These are phyloP conservation scores for Leishmania amazonensis DNA, from an alignment of 208 protist genomes.

Conservation along the genomic window DNA sequence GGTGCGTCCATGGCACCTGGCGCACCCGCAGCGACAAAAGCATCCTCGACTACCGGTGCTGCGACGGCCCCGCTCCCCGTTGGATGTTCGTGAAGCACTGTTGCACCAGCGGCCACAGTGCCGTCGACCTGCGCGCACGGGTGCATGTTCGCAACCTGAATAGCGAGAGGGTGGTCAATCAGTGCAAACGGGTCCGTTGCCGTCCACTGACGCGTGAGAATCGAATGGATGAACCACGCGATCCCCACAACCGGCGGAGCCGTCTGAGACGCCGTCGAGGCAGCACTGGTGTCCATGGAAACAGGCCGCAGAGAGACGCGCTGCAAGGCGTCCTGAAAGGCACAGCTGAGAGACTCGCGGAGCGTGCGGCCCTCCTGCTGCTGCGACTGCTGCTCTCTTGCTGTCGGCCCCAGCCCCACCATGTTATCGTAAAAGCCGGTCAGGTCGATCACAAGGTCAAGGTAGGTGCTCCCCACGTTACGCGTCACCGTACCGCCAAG, in stretches of 20 bases:
- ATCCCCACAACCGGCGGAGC: conserved; percentile 44
- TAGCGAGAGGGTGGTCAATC: conserved; percentile 13
- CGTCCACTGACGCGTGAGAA: conserved; percentile 42
- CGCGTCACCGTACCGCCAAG: conserved; percentile 70
- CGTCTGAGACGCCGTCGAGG: background rate
- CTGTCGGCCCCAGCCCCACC: conserved; percentile 8
- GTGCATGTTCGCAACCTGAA: conserved; percentile 7
- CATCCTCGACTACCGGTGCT: background rate
- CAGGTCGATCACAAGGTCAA: conserved; percentile 62
- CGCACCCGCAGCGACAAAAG: background rate
- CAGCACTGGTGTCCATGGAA: background rate
- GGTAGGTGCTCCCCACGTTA: conserved; percentile 34
- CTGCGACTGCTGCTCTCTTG: conserved; percentile 11
- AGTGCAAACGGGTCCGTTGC: conserved; percentile 40
- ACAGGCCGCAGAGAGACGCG: conserved; percentile 21
- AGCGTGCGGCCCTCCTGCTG: conserved; percentile 13
- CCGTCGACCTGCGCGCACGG: background rate
- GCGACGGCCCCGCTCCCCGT: background rate
- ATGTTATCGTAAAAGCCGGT: conserved; percentile 36
- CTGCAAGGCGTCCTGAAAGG: conserved; percentile 40
- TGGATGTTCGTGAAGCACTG: background rate
- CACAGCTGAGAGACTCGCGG: conserved; percentile 38
- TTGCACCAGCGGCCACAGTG: background rate
- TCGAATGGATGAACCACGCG: conserved; percentile 66
- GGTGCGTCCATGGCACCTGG: background rate